Base-by-base conservation (phyloP, 768 basidiomycete genomes). In the Paxillus ammoniavirescens region DNA sequence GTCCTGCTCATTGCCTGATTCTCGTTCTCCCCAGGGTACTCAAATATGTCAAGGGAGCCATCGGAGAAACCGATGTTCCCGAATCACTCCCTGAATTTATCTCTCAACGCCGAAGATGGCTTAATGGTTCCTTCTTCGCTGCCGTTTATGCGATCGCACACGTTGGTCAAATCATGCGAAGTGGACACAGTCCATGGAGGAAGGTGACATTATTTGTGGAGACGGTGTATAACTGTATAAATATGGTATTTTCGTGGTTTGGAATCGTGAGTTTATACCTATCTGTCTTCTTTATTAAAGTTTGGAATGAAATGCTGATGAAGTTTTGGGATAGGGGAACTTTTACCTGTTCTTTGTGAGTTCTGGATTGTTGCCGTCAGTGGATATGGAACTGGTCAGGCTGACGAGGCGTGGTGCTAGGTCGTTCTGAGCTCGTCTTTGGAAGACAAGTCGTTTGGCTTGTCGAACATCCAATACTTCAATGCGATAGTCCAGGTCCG, bases 81-180 rank as follows among this genome's bases (percentile, higher is more conserved):
- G 95, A 96, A 62, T 81, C 84, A 1, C 81, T 97, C 14, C 86
- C 94, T 3, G 96, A 98, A 70, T 98, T 97, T 67, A 98, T 97
- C 65, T 81, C 82, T 54, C 96, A 98, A 63, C 85, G 94, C 6
- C 81, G 93, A 47, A 83, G 93, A 59, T 95, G 87, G 89, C 77
- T 91, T 4, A 91, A 91, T 58, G 95, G 96, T 2, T 95, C 92
- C 2, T 93, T 98, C 74, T 98, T 98, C 62, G 95, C 94, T 7
- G 88, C 91, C 5, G 87, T 92, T 7, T 99, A 98, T 70, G 90
- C 96, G 2, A 82, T 98, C 42, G 90, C 91, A 3, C 94, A 98
- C 47, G 68, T 67, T 8, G 70, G 68, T 47, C 68, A 70, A 53
- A 66, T 68, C 26, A 70, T 70, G 66, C 66, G 66, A 13, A 72